Evolutionary conservation across 306 rosid genomes (phyloP).

Genomic region (Biancaea sappan): DNA sequence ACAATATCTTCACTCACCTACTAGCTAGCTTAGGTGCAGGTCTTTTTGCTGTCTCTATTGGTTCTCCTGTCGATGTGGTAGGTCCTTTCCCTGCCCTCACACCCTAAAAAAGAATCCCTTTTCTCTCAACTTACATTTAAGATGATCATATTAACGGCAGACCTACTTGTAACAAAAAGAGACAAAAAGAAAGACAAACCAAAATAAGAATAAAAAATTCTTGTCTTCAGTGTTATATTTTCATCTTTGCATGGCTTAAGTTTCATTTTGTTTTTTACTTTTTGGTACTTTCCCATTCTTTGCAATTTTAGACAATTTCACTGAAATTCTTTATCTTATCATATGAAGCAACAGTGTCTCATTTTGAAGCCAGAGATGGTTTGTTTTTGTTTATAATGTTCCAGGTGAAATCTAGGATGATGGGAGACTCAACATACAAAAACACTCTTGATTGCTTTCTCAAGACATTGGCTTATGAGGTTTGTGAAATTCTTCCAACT

Average conservation of each 20-base stretch:
- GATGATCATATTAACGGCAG: slow-evolving; percentile 12
- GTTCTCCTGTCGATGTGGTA: slow-evolving; percentile 99
- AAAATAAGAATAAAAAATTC: neutral
- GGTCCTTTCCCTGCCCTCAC: slow-evolving; percentile 19
- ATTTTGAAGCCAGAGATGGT: slow-evolving; percentile 39
- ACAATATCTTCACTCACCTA: slow-evolving; percentile 83
- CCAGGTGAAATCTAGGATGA: slow-evolving; percentile 98
- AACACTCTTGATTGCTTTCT: slow-evolving; percentile 84
- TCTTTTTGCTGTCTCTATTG: slow-evolving; percentile 88
- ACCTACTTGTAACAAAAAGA: slow-evolving; percentile 20
- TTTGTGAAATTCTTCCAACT: slow-evolving; percentile 40
- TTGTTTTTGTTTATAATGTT: slow-evolving; percentile 41
- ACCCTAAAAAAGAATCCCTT: neutral
- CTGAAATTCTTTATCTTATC: slow-evolving; percentile 33
- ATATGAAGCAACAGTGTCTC: slow-evolving; percentile 29
- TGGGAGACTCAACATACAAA: slow-evolving; percentile 96
- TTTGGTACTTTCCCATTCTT: neutral
- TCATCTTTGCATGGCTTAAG: neutral
- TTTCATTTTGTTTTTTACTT: neutral
- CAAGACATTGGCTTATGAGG: slow-evolving; percentile 87
- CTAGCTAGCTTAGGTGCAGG: slow-evolving; percentile 99
- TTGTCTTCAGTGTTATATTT: neutral
- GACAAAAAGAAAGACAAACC: neutral
- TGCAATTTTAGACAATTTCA: slow-evolving; percentile 28
- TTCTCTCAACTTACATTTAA: neutral